Conservation (phyloP, 495 filamentous ascomycete species). For the Pseudomonodictys pantanalensis region DNA sequence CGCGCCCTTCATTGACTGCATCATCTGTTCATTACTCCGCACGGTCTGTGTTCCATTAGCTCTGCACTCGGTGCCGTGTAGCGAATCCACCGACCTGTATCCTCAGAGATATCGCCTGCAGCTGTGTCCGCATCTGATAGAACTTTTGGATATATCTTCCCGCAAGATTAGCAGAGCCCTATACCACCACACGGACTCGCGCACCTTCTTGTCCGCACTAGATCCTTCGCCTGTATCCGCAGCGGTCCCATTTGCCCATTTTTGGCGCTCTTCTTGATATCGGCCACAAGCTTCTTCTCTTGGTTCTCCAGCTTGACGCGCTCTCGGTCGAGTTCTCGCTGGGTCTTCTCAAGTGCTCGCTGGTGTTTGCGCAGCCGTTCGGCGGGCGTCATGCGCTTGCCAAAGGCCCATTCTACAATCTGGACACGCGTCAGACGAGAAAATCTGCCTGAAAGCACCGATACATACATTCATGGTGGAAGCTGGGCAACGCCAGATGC, state of each 20-base stretch:
- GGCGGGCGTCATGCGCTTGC: constrained; percentile 95
- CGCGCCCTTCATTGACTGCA: constrained; percentile 98
- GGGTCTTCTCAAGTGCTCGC: constrained; percentile 91
- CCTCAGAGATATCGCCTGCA: constrained; percentile 90
- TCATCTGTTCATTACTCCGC: constrained; percentile 98
- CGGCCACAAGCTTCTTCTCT: constrained; percentile 91
- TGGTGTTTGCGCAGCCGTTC: constrained; percentile 97
- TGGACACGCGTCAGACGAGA: constrained; percentile 39
- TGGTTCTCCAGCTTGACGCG: constrained; percentile 94
- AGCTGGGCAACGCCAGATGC: not conserved
- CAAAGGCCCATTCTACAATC: constrained; percentile 98
- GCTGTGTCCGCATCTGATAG: constrained; percentile 93
- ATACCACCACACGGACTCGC: not conserved
- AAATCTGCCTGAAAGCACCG: not conserved
- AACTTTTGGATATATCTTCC: constrained; percentile 93
- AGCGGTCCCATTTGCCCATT: constrained; percentile 95
- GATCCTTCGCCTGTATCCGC: constrained; percentile 95
- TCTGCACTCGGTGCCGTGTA: not conserved
- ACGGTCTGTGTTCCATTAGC: constrained; percentile 63
- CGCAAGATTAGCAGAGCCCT: not conserved
- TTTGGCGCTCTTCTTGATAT: constrained; percentile 97
- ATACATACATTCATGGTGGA: constrained; percentile 58
- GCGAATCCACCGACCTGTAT: constrained; percentile 67
- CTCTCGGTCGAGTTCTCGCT: constrained; percentile 91
- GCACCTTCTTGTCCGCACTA: constrained; percentile 75